Evolutionary conservation across 163 green algal species (phyloP).

Genomic region (Chlorella variabilis): DNA sequence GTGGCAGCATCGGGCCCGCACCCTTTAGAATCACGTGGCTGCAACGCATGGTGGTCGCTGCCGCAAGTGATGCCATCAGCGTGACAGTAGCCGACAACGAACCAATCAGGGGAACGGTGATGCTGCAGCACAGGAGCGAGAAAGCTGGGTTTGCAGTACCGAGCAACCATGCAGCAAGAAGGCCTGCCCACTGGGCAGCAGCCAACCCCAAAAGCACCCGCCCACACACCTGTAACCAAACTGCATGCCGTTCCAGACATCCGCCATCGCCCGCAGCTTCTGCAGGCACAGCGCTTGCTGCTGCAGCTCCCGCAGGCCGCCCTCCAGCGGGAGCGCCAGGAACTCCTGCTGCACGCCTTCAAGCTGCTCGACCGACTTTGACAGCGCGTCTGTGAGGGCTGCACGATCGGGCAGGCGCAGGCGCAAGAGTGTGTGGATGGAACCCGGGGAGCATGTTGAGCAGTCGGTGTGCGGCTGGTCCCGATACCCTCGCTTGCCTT

Average conservation of each 20-base stretch:
- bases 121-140: neutral
- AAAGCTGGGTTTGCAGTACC: neutral
- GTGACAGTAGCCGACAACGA: neutral
- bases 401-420: neutral
- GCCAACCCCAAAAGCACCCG: neutral
- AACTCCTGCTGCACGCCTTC: neutral
- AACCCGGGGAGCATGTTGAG: no score
- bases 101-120: slow-evolving; percentile 8
- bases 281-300: slow-evolving; percentile 5
- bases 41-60: slow-evolving; percentile 21
- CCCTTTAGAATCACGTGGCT: neutral
- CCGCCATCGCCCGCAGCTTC: slow-evolving; percentile 7
- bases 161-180: no score
- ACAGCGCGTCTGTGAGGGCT: slow-evolving; percentile 27
- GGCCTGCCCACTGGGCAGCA: neutral
- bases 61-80: slow-evolving; percentile 38
- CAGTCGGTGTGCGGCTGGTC: neutral
- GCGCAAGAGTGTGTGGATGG: no score
- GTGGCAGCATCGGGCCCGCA: neutral
- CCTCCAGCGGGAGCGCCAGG: slow-evolving; percentile 19
- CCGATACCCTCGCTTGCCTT: neutral
- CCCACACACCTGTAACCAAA: slow-evolving; percentile 18
- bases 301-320: neutral
- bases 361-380: neutral
- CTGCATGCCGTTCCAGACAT: neutral